These are phyloP conservation scores for Lumnitzera racemosa DNA, from an alignment of 345 rosid genomes.

Conservation along the genomic window DNA sequence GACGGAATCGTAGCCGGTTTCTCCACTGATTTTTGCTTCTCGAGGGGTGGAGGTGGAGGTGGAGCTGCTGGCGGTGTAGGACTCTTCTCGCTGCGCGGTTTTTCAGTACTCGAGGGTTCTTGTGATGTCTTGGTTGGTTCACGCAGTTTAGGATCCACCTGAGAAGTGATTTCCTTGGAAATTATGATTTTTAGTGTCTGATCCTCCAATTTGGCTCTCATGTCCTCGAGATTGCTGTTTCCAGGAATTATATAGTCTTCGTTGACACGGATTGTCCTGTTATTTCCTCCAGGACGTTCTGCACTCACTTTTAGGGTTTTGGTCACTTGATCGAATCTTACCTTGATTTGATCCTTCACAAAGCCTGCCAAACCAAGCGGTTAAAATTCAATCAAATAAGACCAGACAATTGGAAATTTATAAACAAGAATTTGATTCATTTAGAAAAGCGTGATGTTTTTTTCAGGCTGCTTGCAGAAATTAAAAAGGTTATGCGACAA, in stretches of 20 bases:
- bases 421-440: no score
- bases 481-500: no score
- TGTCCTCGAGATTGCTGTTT: background rate
- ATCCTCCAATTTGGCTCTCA: constrained; percentile 3
- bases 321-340: background rate
- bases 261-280: background rate
- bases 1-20: no score
- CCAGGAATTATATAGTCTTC: background rate
- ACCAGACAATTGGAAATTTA: no score
- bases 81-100: background rate
- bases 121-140: background rate
- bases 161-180: background rate
- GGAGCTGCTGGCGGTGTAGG: background rate
- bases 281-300: background rate
- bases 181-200: constrained; percentile 8
- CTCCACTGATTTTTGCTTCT: no score
- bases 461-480: background rate
- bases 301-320: constrained; percentile 2
- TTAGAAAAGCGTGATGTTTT: background rate
- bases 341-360: constrained; percentile 4
- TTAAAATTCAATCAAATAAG: background rate
- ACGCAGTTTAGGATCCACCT: background rate
- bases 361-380: constrained; percentile 2
- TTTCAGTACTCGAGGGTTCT: background rate
- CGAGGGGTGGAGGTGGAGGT: no score